These are phyloP conservation scores for Potentilla sterilis DNA, from an alignment of 306 rosid genomes.

Conservation along the genomic window DNA sequence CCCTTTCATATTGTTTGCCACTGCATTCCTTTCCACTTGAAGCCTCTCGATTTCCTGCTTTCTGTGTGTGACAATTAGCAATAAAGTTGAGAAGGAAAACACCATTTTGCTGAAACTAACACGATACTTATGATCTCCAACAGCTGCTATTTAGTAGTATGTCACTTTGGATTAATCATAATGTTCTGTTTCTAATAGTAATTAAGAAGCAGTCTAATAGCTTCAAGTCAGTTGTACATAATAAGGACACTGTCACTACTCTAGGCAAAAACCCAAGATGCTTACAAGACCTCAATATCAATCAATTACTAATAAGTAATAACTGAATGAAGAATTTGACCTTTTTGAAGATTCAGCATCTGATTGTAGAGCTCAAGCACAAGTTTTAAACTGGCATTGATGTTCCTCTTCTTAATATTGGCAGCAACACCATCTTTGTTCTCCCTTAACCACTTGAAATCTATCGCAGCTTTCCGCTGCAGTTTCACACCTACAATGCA, in stretches of 20 bases:
- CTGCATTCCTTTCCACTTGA: slow-evolving; percentile 81
- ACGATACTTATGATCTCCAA: too few species aligned
- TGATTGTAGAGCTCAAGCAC: slow-evolving; percentile 74
- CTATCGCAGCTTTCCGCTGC: slow-evolving; percentile 87
- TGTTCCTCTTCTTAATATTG: slow-evolving; percentile 68
- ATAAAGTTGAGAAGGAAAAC: slow-evolving; percentile 39
- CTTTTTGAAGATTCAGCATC: slow-evolving; percentile 74
- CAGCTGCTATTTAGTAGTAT: not conserved
- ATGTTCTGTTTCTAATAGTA: not conserved
- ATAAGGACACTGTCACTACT: too few species aligned
- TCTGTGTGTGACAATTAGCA: slow-evolving; percentile 79
- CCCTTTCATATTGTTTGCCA: slow-evolving; percentile 95
- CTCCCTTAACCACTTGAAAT: slow-evolving; percentile 94
- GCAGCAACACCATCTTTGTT: slow-evolving; percentile 73
- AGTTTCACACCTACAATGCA: slow-evolving; percentile 47
- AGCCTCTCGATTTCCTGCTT: slow-evolving; percentile 96
- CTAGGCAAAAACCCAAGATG: not conserved
- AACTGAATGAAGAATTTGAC: slow-evolving; percentile 39
- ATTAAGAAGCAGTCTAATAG: too few species aligned
- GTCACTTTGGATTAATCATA: not conserved
- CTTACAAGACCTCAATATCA: not conserved
- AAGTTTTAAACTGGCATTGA: slow-evolving; percentile 71
- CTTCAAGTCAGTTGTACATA: too few species aligned
- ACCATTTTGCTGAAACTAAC: slow-evolving; percentile 4
- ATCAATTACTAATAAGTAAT: not conserved